phyloP scores from a whole-genome alignment of 345 rosid genomes.

The Euclidium syriacum region DNA sequence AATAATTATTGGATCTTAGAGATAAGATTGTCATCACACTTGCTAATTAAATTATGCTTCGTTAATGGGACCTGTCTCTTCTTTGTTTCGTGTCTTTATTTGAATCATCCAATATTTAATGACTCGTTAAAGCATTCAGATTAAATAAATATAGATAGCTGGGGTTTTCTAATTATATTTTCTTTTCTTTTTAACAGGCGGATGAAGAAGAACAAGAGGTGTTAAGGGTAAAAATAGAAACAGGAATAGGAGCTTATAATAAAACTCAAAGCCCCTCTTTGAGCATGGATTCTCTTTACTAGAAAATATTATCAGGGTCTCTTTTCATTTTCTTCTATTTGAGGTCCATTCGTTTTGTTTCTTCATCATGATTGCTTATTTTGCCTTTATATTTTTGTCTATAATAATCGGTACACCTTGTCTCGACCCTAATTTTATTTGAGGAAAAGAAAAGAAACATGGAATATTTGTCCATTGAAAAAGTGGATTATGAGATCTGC shows the following conservation, averaged over 20 bases:
- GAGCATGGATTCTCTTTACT: slow-evolving; percentile 36
- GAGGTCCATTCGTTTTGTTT: background rate
- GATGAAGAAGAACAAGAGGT: slow-evolving; percentile 61
- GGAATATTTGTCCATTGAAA: no score
- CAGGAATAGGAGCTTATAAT: slow-evolving; percentile 56
- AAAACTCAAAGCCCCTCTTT: slow-evolving; percentile 54
- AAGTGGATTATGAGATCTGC: no score
- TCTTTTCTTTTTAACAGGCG: slow-evolving; percentile 34
- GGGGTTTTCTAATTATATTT: background rate
- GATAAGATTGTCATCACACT: slow-evolving; percentile 20
- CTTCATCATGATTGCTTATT: background rate
- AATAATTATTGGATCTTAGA: slow-evolving; percentile 2
- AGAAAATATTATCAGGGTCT: background rate
- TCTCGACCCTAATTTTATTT: background rate
- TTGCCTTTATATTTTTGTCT: background rate
- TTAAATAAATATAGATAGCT: background rate
- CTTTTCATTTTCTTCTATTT: background rate
- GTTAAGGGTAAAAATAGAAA: slow-evolving; percentile 42
- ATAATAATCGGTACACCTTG: background rate
- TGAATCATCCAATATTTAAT: background rate
- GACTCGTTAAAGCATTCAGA: background rate
- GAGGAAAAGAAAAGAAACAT: no score
- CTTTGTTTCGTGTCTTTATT: slow-evolving; percentile 1
- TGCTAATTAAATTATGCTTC: slow-evolving; percentile 1
- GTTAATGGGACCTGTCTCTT: background rate